Evolutionary conservation across 1,284 basidiomycete species (phyloP).

Genomic region (Ustilago sp.): DNA sequence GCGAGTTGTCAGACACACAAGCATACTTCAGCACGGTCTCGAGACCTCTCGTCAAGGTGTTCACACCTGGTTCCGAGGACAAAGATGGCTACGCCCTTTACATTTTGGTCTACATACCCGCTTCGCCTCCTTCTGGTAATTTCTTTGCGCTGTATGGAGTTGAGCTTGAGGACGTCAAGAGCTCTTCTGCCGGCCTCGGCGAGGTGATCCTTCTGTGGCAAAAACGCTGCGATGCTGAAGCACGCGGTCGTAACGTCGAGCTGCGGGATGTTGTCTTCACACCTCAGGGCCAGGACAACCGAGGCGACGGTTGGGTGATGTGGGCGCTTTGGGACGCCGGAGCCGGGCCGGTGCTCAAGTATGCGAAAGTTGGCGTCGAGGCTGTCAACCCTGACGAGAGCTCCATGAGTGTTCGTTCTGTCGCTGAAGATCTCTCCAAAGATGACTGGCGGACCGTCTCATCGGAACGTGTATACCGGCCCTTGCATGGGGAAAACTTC

Average conservation of each 20-base stretch:
- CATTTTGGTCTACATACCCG: slow-evolving; percentile 59
- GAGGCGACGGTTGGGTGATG: slow-evolving; percentile 51
- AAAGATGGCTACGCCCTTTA: slow-evolving; percentile 47
- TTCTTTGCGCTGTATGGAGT: slow-evolving; percentile 64
- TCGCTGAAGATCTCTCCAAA: slow-evolving; percentile 28
- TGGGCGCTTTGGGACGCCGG: slow-evolving; percentile 66
- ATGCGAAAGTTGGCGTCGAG: slow-evolving; percentile 47
- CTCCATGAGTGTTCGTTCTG: slow-evolving; percentile 31
- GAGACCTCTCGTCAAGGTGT: slow-evolving; percentile 48
- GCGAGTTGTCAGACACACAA: slow-evolving; percentile 26
- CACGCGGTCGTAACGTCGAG: slow-evolving; percentile 57
- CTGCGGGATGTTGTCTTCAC: slow-evolving; percentile 60
- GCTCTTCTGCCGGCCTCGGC: slow-evolving; percentile 58
- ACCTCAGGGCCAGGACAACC: slow-evolving; percentile 24
- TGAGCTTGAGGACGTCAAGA: slow-evolving; percentile 57
- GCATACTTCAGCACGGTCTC: slow-evolving; percentile 44
- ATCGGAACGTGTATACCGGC: slow-evolving; percentile 45
- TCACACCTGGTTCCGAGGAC: slow-evolving; percentile 47
- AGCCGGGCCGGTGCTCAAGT: slow-evolving; percentile 53
- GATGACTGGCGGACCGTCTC: slow-evolving; percentile 56
- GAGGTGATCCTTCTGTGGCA: slow-evolving; percentile 62
- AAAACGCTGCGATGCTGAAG: slow-evolving; percentile 56
- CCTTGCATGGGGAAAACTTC: slow-evolving; percentile 59
- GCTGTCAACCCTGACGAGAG: slow-evolving; percentile 34
- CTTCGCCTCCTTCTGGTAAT: slow-evolving; percentile 52